These are phyloP conservation scores for Penicillium bialowiezense DNA, from an alignment of 495 filamentous ascomycete genomes.

Conservation along the genomic window DNA sequence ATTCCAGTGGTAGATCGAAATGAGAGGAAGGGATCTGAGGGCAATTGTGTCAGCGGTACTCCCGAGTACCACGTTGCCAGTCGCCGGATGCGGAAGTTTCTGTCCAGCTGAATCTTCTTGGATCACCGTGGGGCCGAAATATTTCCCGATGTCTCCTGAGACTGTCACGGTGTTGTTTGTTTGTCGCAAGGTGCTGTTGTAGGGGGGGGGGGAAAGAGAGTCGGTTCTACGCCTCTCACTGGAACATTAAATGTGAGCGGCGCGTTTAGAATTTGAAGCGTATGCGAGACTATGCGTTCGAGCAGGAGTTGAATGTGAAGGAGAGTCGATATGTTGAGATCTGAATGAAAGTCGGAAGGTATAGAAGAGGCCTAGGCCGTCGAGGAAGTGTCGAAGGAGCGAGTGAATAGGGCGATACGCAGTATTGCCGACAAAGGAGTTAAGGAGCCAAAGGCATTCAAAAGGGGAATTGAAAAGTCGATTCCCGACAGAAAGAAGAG, in stretches of 20 bases:
- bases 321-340: background rate
- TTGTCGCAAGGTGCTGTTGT: background rate
- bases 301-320: background rate
- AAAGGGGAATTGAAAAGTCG: conserved; percentile 6
- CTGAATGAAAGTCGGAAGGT: conserved; percentile 15
- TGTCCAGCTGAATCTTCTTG: conserved; percentile 7
- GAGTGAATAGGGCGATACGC: conserved; percentile 38
- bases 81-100: conserved; percentile 43
- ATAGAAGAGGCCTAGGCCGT: conserved; percentile 13
- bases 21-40: conserved; percentile 22
- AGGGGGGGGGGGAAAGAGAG: background rate
- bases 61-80: conserved; percentile 35
- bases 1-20: conserved; percentile 11
- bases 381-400: conserved; percentile 21
- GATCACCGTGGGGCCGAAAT: conserved; percentile 6
- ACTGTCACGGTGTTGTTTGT: conserved; percentile 1
- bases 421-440: conserved; percentile 30
- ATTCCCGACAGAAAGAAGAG: background rate
- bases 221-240: background rate
- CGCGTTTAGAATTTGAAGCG: background rate
- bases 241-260: background rate
- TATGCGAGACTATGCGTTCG: background rate
- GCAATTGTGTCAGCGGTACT: conserved; percentile 32
- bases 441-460: conserved; percentile 10
- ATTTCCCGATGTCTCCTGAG: conserved; percentile 5